Percentiles rank a stretch among this genome's conserved stretches.
These are phyloP conservation scores for Jackrogersella minutella DNA, from an alignment of 495 filamentous ascomycete species.

Conservation along the genomic window DNA sequence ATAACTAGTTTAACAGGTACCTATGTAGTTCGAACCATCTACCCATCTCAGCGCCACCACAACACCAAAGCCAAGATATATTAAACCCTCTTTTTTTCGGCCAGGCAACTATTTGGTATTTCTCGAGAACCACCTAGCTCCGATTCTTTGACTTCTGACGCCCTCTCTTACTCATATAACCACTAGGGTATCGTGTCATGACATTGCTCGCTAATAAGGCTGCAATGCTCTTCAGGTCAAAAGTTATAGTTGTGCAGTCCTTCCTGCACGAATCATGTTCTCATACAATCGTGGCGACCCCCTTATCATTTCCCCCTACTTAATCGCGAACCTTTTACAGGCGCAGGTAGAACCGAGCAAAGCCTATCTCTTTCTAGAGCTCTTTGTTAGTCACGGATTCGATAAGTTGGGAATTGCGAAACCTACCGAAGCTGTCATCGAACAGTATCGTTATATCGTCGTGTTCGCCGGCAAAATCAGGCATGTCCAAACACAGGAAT, in stretches of 20 bases:
- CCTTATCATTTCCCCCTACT: constrained; percentile 40
- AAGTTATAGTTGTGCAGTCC: constrained; percentile 33
- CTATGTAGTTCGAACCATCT: background rate
- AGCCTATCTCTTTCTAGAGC: constrained; percentile 55
- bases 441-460: constrained; percentile 88
- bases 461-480: constrained; percentile 87
- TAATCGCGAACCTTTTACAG: constrained; percentile 55
- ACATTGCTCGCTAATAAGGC: constrained; percentile 24
- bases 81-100: constrained; percentile 2
- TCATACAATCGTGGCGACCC: constrained; percentile 37
- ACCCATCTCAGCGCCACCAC: background rate
- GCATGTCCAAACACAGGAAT: constrained; percentile 84
- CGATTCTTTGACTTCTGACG: constrained; percentile 1
- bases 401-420: background rate
- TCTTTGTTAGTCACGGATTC: constrained; percentile 36
- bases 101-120: background rate
- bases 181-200: constrained; percentile 38
- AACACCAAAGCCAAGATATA: constrained; percentile 14
- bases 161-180: constrained; percentile 27
- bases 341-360: constrained; percentile 53
- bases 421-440: constrained; percentile 79
- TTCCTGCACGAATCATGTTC: constrained; percentile 41
- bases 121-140: constrained; percentile 19
- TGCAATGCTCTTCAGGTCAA: constrained; percentile 24
- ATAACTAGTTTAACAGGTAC: background rate